Base-by-base conservation (phyloP, 371 early-diverging fungal species). In the Zopfochytrium polystomum region DNA sequence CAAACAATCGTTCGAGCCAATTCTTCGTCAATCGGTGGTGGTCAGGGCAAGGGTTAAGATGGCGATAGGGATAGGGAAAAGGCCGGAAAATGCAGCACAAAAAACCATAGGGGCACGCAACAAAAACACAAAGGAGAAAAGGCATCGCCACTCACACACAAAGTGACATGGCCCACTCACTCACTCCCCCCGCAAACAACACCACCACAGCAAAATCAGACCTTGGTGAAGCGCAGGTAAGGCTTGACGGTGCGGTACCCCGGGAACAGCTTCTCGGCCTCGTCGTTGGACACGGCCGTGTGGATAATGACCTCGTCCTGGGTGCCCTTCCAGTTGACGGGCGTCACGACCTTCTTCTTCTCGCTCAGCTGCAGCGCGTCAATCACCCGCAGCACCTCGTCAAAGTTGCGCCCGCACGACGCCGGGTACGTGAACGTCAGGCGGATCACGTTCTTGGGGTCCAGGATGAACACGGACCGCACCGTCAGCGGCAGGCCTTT, bases 401-500 rank as follows among this genome's bases (percentile, higher is more conserved):
- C 87, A 85, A 93, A 93, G 87, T 95, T 94, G 68, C 97, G 87
- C 34, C 97, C 97, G 35, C 75, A 78, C 25, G 68, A 70, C 9
- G 75, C 78, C 30, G 97, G 95, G 71, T 96, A 96, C 20, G 91
- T 85, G 52, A 95, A 73, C 31, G 85, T 90, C 49, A 91, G 75
- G 38, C 97, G 90, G 71, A 96, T 89, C 34, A 77, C 83, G 85
- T 94, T 91, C 64, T 85, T 82, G 62, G 94, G 92, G 76, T 93
- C 97, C 50, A 96, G 86, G 67, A 96, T 83, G 76, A 95, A 96
- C 38, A 96, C 95, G 27, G 90, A 86, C 55, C 97, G 90, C 61
- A 95, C 90, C 31, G 97, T 96, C 74, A 93, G 87, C 2, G 95
- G 95, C 62, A 94, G 80, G 55, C 95, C 97, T 63, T 85, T 84